Evolutionary conservation across 2,329 filamentous ascomycete genomes (phyloP).

Genomic region (Colletotrichum sp.): DNA sequence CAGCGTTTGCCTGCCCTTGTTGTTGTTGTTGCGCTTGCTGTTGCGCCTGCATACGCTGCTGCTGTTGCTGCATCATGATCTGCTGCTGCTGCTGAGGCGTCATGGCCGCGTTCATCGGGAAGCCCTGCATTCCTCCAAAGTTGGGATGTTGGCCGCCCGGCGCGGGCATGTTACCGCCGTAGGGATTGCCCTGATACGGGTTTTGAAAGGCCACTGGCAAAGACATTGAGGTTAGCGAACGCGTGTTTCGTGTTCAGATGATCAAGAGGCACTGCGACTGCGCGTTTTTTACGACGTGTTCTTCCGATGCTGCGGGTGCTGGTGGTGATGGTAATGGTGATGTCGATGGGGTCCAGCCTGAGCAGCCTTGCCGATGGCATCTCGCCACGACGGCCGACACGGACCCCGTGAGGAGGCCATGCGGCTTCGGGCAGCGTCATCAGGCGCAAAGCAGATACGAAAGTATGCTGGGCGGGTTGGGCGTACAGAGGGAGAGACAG

Average conservation of each 20-base stretch:
- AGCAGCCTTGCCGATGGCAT: neutral
- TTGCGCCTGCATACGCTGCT: slow-evolving; percentile 34
- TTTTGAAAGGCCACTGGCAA: slow-evolving; percentile 61
- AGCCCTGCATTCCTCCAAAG: slow-evolving; percentile 56
- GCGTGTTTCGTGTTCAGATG: slow-evolving; percentile 21
- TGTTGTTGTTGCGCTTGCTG: slow-evolving; percentile 42
- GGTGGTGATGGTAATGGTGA: neutral
- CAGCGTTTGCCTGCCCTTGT: slow-evolving; percentile 33
- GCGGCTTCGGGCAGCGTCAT: neutral
- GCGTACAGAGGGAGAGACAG: slow-evolving; percentile 14
- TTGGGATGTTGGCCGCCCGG: slow-evolving; percentile 56
- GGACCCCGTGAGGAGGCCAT: neutral
- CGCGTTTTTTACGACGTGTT: neutral
- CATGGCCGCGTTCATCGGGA: slow-evolving; percentile 61
- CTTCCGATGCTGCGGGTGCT: neutral
- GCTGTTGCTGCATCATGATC: slow-evolving; percentile 31
- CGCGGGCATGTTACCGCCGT: slow-evolving; percentile 57
- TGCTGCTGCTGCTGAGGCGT: slow-evolving; percentile 39
- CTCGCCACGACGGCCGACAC: neutral
- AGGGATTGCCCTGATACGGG: slow-evolving; percentile 62
- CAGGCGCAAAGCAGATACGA: slow-evolving; percentile 4
- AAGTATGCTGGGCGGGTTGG: neutral
- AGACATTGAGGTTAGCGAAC: slow-evolving; percentile 33
- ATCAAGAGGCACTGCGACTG: slow-evolving; percentile 9
- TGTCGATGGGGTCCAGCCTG: neutral